Base-by-base conservation (phyloP, 352 stramenopile genomes). In the Pythium plurisporium region DNA sequence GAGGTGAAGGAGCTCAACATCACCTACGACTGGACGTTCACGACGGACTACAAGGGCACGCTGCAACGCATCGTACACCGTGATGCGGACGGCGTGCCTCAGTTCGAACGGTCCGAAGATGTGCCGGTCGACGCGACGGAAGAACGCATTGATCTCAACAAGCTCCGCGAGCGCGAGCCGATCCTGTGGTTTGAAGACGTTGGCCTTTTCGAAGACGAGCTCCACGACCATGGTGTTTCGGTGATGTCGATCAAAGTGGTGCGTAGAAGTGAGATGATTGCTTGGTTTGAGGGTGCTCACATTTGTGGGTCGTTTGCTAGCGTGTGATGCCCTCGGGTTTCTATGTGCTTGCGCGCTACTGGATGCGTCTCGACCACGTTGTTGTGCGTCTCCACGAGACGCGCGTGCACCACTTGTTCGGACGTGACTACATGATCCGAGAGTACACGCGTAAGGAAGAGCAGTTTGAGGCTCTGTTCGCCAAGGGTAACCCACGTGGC, bases 131-230 rank as follows among this genome's bases (percentile, higher is more conserved):
- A 83, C 11, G n/a, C 48, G 33, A 87, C 78, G 29, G 55, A 57
- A 10, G 79, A 86, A 19, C 76, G 78, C 19, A 91, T 94, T 57
- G 62, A 94, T 43, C 68, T 81, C 40, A 76, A 90, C 48, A 90
- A 91, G 65, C 59, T 94, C 2, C 87, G 86, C n/a, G 78, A 88
- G 57, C 75, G 81, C 14, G 83, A 94, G 41, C 79, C 80, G 15
- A 91, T 94, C 41, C 67, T 94, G 19, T 94, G 83, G 83, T 90
- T 89, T 40, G 81, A 91, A 46, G 83, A 91, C 38, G 78, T 94
- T 19, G 72, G 64, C 11, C 66, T 94, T 9, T 94, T 86, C 36
- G 83, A 94, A 52, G 83, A 91, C 46, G 83, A 94, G 49, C 78
- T 94, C 14, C 81, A 94, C 62, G 83, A 94, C 52, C 79, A 94